Base-by-base conservation (phyloP, 495 filamentous ascomycete species). In the Apodospora peruviana region DNA sequence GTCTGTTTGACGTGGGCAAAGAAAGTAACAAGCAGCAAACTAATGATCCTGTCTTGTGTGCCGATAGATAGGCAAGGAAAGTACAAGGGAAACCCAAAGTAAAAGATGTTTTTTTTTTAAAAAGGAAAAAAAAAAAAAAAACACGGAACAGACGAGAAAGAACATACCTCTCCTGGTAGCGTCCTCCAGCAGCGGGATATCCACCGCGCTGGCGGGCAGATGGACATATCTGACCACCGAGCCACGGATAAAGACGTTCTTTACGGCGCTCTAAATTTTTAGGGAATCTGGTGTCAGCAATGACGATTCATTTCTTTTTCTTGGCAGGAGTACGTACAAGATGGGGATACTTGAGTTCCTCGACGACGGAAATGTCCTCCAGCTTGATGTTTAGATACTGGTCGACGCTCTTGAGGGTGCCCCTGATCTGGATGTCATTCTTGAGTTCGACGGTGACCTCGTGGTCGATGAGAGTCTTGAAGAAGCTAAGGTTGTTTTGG, bases 301-400 rank as follows among this genome's bases (percentile, higher is more conserved):
- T n/a, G n/a, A n/a, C n/a, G n/a, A n/a, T n/a, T n/a, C n/a, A n/a
- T n/a, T n/a, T n/a, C n/a, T n/a, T n/a, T n/a, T n/a, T n/a, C n/a
- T n/a, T n/a, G n/a, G n/a, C n/a, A n/a, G 4, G 10, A 19, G 21
- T 9, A 67, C 82, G 46, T 58, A 90, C 87, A 62, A 98, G 67
- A 66, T 97, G 93, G 19, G 93, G 94, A 60, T 94, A 97, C 64
- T 88, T 88, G 58, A 87, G 67, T 66, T 97, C 87, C 43, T 98
- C 93, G 24, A 94, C 72, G 14, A 96, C 90, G 54, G 82, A 77
- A 54, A 97, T 90, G 63, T 96, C 87, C 62, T 98, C 91, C 32
- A 97, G 81, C 73, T 97, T 97, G 74, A 98, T 97, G 73, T 98
- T 98, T 54, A 98, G 83, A 70, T 90, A 98, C 67, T 97, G 94